Base-by-base conservation (phyloP, 106 monocot species). In the Vanilla planifolia region DNA sequence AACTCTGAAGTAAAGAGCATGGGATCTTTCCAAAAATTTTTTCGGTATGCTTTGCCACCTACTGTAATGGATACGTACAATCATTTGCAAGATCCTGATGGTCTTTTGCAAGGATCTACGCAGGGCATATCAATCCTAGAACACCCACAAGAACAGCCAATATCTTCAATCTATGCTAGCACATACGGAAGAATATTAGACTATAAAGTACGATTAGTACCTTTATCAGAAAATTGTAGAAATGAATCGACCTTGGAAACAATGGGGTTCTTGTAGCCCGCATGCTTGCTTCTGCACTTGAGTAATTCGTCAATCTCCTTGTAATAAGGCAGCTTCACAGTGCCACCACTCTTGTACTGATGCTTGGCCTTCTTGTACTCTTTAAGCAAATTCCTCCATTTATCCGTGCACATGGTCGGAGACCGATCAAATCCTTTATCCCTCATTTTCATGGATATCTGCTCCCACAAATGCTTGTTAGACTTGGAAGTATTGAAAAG, bases 321-420 rank as follows among this genome's bases (percentile, higher is more conserved):
- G 43, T 94, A 94, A 65, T 86, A 89, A 5, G 83, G 85, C 79
- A 94, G 86, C 66, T 89, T 94, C 6, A 66, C 80, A 0, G 80
- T 61, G 29, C 83, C 94, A 3, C 79, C 73, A 9, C 74, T 82
- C 37, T 71, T 82, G 8, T 64, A 62, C 56, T 85, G 79, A 39
- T 83, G 79, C 72, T 79, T 85, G 26, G 89, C 89, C 78, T 89
- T 89, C 85, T 94, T 94, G 52, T 86, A 94, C 75, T 94, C 94
- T 76, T 95, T 95, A 32, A 95, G 75, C 52, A 95, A 50, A 65
- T 95, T 95, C 58, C 94, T 69, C 94, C 94, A 95, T 78, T 95
- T 95, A 62, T 95, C 86, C 0, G 94, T 95, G 73, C 94, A 95
- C 89, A 89, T 95, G 19, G 85, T 95, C 24, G 94, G 86, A 19